Evolutionary conservation across 2,329 filamentous ascomycete genomes (phyloP).

Genomic region (Fusarium cyanostomum): DNA sequence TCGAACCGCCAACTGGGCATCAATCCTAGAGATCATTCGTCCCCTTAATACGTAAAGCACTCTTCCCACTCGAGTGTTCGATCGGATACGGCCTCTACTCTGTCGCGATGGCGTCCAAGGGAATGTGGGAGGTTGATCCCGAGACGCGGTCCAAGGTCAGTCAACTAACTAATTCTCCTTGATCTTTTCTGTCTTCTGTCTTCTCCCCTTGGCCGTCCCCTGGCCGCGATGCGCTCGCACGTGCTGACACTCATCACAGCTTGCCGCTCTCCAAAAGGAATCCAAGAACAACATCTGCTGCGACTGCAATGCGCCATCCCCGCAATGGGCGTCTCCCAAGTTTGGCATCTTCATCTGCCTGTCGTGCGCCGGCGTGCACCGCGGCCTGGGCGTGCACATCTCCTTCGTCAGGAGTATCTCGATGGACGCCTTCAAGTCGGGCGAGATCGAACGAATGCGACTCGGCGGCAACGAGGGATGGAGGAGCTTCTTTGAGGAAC

Average conservation of each 20-base stretch:
- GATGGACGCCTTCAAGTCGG: slow-evolving; percentile 97
- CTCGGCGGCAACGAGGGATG: slow-evolving; percentile 89
- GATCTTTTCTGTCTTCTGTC: slow-evolving; percentile 8
- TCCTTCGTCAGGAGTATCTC: slow-evolving; percentile 97
- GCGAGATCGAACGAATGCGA: slow-evolving; percentile 93
- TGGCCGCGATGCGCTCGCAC: slow-evolving; percentile 10
- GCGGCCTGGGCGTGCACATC: slow-evolving; percentile 95
- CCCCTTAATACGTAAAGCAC: slow-evolving; percentile 5
- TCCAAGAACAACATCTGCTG: slow-evolving; percentile 90
- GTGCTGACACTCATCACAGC: slow-evolving; percentile 59
- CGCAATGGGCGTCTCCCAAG: slow-evolving; percentile 98
- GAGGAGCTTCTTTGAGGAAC: slow-evolving; percentile 84
- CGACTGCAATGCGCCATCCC: slow-evolving; percentile 94
- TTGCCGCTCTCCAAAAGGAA: slow-evolving; percentile 89
- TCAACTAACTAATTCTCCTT: slow-evolving; percentile 15
- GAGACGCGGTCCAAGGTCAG: slow-evolving; percentile 93
- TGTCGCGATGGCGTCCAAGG: slow-evolving; percentile 70
- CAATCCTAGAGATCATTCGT: slow-evolving; percentile 13
- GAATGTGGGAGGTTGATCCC: slow-evolving; percentile 98
- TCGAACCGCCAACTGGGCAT: slow-evolving; percentile 28
- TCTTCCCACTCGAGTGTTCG: neutral
- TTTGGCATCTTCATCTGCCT: slow-evolving; percentile 99
- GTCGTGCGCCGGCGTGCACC: slow-evolving; percentile 92
- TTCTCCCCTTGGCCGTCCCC: neutral
- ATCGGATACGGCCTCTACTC: slow-evolving; percentile 6